phyloP scores from a whole-genome alignment of 306 rosid species.

The Cercis canadensis region DNA sequence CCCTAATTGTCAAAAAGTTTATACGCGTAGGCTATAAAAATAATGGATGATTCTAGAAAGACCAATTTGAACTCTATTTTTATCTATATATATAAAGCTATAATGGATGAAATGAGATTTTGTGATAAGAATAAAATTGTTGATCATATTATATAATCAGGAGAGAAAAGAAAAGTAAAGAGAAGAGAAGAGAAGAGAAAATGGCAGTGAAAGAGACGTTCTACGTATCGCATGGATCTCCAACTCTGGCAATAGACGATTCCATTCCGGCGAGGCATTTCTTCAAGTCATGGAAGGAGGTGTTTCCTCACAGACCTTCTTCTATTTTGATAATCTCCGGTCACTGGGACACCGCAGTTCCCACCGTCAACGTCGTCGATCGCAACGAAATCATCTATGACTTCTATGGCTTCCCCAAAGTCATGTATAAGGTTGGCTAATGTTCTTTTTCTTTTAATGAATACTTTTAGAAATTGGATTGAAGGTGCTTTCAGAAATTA shows the following conservation, averaged over 20 bases:
- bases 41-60: too few relatives aligned
- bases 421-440: constrained; percentile 64
- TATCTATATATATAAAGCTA: too few relatives aligned
- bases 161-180: background rate
- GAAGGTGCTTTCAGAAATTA: too few relatives aligned
- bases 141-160: too few relatives aligned
- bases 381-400: constrained; percentile 73
- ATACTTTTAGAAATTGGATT: background rate
- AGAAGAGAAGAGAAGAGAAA: background rate
- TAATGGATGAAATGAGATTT: too few relatives aligned
- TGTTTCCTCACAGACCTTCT: constrained; percentile 41
- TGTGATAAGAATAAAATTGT: too few relatives aligned
- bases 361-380: constrained; percentile 59
- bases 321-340: constrained; percentile 70
- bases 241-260: constrained; percentile 66
- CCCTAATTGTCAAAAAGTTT: too few relatives aligned
- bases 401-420: constrained; percentile 71
- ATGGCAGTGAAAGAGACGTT: constrained; percentile 57
- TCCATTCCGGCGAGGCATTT: constrained; percentile 55
- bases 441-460: too few relatives aligned
- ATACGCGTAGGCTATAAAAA: too few relatives aligned
- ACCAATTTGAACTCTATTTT: too few relatives aligned
- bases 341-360: constrained; percentile 73
- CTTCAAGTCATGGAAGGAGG: constrained; percentile 61
- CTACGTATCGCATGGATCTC: constrained; percentile 77